These are phyloP conservation scores for Chloroidium sp. DNA, from an alignment of 163 green algal species.

Conservation along the genomic window DNA sequence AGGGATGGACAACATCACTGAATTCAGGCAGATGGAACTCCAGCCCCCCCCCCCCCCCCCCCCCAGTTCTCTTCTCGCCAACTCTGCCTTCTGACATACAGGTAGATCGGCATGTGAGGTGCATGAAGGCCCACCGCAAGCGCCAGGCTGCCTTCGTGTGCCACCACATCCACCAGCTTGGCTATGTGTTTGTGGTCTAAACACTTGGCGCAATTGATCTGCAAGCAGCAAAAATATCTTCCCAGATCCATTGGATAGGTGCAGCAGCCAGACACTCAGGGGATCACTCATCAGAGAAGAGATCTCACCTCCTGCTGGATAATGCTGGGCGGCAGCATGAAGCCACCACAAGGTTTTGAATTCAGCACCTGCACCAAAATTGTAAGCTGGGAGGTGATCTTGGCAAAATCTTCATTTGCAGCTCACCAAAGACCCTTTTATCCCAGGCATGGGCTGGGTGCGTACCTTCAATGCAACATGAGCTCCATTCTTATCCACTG, in stretches of 20 bases:
- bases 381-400: background rate
- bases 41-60: background rate
- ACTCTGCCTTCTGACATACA: background rate
- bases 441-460: background rate
- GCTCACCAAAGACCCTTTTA: background rate
- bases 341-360: background rate
- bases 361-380: background rate
- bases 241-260: background rate
- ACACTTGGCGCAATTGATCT: background rate
- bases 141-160: background rate
- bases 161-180: background rate
- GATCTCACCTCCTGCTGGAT: background rate
- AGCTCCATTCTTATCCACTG: background rate
- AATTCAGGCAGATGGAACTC: background rate
- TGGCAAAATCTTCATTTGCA: background rate
- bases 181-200: background rate
- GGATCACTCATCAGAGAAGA: background rate
- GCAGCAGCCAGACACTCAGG: background rate
- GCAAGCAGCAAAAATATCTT: background rate
- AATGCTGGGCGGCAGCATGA: background rate
- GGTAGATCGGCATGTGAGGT: background rate
- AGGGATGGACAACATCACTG: background rate
- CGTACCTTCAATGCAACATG: background rate
- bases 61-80: background rate
- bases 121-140: background rate